These are phyloP conservation scores for Saccharomycopsis microspora DNA, from an alignment of 805 yeast genomes.

Conservation along the genomic window DNA sequence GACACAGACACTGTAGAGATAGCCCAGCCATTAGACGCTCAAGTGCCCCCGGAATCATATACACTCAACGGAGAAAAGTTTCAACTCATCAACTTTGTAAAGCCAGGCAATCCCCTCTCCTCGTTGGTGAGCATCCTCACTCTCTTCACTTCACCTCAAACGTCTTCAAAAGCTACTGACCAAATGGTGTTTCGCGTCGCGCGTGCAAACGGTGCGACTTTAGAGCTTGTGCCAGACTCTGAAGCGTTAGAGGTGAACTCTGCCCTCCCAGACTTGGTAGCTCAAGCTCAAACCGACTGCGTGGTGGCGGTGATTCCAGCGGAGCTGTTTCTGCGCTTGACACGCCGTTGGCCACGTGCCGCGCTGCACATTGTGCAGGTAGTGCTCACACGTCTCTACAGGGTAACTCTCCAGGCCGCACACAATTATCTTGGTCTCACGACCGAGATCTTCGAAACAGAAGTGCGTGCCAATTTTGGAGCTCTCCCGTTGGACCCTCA, in stretches of 20 bases:
- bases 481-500: constrained; percentile 4
- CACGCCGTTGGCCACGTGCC: constrained; percentile 70
- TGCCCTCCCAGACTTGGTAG: constrained; percentile 38
- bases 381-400: constrained; percentile 73
- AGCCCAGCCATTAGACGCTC: constrained; percentile 17
- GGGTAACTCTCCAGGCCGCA: constrained; percentile 87
- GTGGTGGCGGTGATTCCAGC: constrained; percentile 90
- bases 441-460: constrained; percentile 68
- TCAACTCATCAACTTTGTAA: constrained; percentile 69
- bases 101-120: constrained; percentile 76
- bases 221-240: neutral
- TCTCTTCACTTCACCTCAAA: constrained; percentile 42
- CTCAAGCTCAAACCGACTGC: constrained; percentile 61
- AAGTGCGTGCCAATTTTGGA: constrained; percentile 42
- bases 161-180: neutral
- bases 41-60: constrained; percentile 27
- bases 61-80: constrained; percentile 47
- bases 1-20: constrained; percentile 16
- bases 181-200: neutral
- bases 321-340: constrained; percentile 64
- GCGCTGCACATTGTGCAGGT: constrained; percentile 92
- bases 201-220: neutral
- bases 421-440: constrained; percentile 82
- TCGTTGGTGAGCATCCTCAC: constrained; percentile 73
- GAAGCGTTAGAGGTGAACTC: neutral